Evolutionary conservation across 257 asterid genomes (phyloP).

Genomic region (Pogostemon cablin): DNA sequence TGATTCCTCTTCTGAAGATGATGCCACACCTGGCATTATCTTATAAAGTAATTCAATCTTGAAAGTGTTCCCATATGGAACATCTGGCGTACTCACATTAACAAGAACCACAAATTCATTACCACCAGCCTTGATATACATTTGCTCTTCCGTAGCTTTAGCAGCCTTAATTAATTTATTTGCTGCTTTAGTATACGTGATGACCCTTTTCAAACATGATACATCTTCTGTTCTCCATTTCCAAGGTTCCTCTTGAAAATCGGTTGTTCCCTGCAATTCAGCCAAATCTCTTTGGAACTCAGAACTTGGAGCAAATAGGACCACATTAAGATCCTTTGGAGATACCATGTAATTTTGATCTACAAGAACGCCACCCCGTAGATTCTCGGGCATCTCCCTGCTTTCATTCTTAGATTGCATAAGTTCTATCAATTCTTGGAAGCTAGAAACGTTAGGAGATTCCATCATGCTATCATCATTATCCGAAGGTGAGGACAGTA

Average conservation of each 20-base stretch:
- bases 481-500: conserved; percentile 53
- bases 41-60: conserved; percentile 75
- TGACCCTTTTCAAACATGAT: conserved; percentile 56
- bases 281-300: conserved; percentile 54
- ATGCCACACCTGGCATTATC: conserved; percentile 55
- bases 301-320: conserved; percentile 68
- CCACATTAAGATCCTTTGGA: conserved; percentile 61
- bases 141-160: conserved; percentile 83
- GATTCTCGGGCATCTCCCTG: conserved; percentile 55
- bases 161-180: conserved; percentile 76
- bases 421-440: conserved; percentile 53
- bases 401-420: conserved; percentile 50
- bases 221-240: conserved; percentile 51
- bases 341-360: conserved; percentile 57
- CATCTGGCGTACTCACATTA: conserved; percentile 79
- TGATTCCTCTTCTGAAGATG: conserved; percentile 55
- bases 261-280: conserved; percentile 69
- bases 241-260: conserved; percentile 76
- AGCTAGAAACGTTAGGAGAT: conserved; percentile 39
- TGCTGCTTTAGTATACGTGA: conserved; percentile 73
- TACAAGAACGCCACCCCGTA: conserved; percentile 72
- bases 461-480: conserved; percentile 51
- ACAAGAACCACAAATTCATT: conserved; percentile 62
- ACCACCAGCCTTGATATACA: conserved; percentile 54
- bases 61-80: conserved; percentile 82